Base-by-base conservation (phyloP, 495 filamentous ascomycete species). In the Aspergillus carlsbadensis region DNA sequence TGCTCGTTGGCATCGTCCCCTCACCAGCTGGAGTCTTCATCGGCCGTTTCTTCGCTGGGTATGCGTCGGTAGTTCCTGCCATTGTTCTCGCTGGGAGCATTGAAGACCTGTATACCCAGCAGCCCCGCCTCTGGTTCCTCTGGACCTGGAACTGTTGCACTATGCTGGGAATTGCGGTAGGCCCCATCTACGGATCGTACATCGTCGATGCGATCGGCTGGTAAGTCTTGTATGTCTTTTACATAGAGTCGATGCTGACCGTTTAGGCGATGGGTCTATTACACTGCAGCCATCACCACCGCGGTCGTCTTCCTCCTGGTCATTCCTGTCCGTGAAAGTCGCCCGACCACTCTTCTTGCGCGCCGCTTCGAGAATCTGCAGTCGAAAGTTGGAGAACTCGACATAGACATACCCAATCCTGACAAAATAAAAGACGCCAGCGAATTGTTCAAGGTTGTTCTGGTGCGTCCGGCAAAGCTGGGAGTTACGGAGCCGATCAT, bases 401-500 rank as follows among this genome's bases (percentile, higher is more conserved):
- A 22, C 18, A 10, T 43, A 5, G 41, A 43, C 18, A 43, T 43
- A 18, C 41, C 41, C 18, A 22, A 1, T 18, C 41, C 20, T 2
- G 41, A 43, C 18, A 18, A 22, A 4, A 43, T 43, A 18, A 17
- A 22, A 6, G 22, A 22, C 18, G 10, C 14, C 15, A 10, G 22
- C 6, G 41, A 43, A 10, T 22, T 43, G 2, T 11, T 43, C 41
- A 18, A 43, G 8, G 22, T 22, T 11, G 22, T 43, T 13, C 69
- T 81, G 14, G 54, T 71, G 34, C 65, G 73, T 0, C 77, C 78
- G 1, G 39, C 68, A 0, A 64, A 67, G n/a, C 66, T 81, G 0
- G 72, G 77, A 26, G 70, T 72, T 56, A 68, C 60, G 18, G 77
- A 81, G 35, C 77, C 77, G 1, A 76, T 81, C 20, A 72, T 81